Percentiles rank a stretch among this genome's conserved stretches.
Conservation (phyloP, 257 asterid species). For the Nicotiana tabacum region DNA sequence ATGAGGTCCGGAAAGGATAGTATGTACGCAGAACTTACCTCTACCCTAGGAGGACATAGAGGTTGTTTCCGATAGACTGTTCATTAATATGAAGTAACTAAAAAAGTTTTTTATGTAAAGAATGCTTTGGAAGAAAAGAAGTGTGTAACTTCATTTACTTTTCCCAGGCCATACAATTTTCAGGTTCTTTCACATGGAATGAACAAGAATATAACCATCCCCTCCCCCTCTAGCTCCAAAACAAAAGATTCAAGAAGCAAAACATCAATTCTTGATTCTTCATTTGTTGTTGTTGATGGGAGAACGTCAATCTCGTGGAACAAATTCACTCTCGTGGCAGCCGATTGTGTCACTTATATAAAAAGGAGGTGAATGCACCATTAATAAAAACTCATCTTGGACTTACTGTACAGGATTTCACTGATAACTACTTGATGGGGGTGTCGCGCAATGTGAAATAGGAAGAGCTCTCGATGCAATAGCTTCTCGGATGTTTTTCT, state of each 20-base stretch:
- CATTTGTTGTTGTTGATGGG: background rate
- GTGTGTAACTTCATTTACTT: background rate
- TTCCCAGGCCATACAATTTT: background rate
- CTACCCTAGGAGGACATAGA: too few relatives aligned
- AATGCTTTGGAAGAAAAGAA: slow-evolving; percentile 7
- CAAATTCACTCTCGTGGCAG: background rate
- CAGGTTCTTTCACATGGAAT: background rate
- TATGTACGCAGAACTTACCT: too few relatives aligned
- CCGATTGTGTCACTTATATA: background rate
- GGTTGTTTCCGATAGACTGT: background rate
- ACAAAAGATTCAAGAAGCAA: background rate
- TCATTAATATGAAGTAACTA: background rate
- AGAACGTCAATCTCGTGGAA: background rate
- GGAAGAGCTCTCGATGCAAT: background rate
- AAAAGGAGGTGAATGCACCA: background rate
- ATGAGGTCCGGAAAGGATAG: too few relatives aligned
- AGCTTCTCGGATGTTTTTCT: background rate
- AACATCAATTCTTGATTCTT: background rate
- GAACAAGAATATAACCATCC: background rate
- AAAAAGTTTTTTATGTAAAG: background rate
- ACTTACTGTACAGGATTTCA: slow-evolving; percentile 6
- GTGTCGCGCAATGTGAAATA: background rate
- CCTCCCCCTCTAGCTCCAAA: background rate
- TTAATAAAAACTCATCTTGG: background rate
- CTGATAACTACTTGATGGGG: background rate